Base-by-base conservation (phyloP, 2,329 filamentous ascomycete genomes). In the Balansia obtecta region DNA sequence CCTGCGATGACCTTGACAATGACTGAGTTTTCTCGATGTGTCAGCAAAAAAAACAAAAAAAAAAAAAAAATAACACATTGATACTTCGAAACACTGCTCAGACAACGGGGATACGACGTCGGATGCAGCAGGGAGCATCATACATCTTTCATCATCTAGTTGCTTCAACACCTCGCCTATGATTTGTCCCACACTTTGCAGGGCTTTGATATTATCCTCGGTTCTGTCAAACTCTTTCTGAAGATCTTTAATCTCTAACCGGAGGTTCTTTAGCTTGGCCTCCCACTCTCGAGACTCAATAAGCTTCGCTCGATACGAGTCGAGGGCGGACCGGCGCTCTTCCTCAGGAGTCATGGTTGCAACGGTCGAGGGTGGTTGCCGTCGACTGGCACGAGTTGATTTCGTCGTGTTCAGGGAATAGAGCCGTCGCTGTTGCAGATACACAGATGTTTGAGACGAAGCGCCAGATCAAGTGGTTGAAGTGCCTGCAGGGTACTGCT, bases 81-180 rank as follows among this genome's bases (percentile, higher is more conserved):
- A 33, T 37, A 39, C 50, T 56, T 52, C 55, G 59, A 61, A 38
- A 63, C 33, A 38, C 20, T 49, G 48, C 41, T 4, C 15, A 8
- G 27, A 44, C 13, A 15, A 45, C 46, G 45, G 15, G 22, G 27
- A 41, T 11, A 4, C 32, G 22, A 44, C 15, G 11, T 16, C 40
- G 13, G 18, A 5, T 40, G n/a, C 20, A 40, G 40, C 12, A 9
- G 42, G 16, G 9, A 16, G 56, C 39, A 50, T 48, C 87, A 68
- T 75, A 96, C 91, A 98, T 83, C 93, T 79, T 76, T 98, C 94
- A 63, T 98, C 93, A 65, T 98, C 93, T 56, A 98, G 79, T 75
- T 98, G 94, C 76, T 98, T 98, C 64, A 98, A 74, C 54, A 98
- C 94, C 72, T 98, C 93, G 61, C 93, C 93, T 68, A 98, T 97